Conservation (phyloP, 2,329 filamentous ascomycete species). For the Tolypocladium pustulatum region DNA sequence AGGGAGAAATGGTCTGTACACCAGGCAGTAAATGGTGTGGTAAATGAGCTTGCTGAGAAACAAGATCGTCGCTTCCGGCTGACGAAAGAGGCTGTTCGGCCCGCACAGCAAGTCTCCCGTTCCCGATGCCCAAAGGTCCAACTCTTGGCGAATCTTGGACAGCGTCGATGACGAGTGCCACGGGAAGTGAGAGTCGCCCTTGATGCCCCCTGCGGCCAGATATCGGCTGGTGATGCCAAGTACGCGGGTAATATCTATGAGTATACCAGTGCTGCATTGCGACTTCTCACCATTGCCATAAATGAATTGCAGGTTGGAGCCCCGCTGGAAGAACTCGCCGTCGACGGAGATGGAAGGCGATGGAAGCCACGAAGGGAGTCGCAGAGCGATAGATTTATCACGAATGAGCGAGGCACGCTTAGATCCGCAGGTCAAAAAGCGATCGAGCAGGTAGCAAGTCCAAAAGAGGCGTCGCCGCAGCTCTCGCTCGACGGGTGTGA, state of each 20-base stretch:
- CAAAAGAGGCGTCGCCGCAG: slow-evolving; percentile 74
- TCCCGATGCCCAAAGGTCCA: slow-evolving; percentile 76
- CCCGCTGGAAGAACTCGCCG: slow-evolving; percentile 71
- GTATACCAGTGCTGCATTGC: slow-evolving; percentile 67
- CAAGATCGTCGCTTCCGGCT: slow-evolving; percentile 66
- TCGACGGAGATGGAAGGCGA: slow-evolving; percentile 53
- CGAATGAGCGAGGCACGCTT: slow-evolving; percentile 71
- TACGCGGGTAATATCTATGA: slow-evolving; percentile 77
- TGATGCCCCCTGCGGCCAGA: slow-evolving; percentile 73
- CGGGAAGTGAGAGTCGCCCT: slow-evolving; percentile 81
- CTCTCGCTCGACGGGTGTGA: slow-evolving; percentile 62
- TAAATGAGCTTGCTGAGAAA: slow-evolving; percentile 81
- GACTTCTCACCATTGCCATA: slow-evolving; percentile 58
- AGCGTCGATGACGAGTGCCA: slow-evolving; percentile 82
- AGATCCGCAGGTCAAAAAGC: slow-evolving; percentile 73
- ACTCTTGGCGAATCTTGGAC: slow-evolving; percentile 74
- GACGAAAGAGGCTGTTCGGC: slow-evolving; percentile 64
- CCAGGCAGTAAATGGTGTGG: slow-evolving; percentile 75
- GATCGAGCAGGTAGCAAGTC: slow-evolving; percentile 79
- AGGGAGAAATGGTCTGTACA: slow-evolving; percentile 79
- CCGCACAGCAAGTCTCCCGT: slow-evolving; percentile 72
- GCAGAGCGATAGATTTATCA: slow-evolving; percentile 65
- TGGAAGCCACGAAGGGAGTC: slow-evolving; percentile 64
- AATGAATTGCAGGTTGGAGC: slow-evolving; percentile 66
- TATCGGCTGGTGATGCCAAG: slow-evolving; percentile 77